Evolutionary conservation across 108 stramenopile genomes (phyloP), one percentile per base, ranked within the genome.

Genomic region (Schizochytrium sp.): DNA sequence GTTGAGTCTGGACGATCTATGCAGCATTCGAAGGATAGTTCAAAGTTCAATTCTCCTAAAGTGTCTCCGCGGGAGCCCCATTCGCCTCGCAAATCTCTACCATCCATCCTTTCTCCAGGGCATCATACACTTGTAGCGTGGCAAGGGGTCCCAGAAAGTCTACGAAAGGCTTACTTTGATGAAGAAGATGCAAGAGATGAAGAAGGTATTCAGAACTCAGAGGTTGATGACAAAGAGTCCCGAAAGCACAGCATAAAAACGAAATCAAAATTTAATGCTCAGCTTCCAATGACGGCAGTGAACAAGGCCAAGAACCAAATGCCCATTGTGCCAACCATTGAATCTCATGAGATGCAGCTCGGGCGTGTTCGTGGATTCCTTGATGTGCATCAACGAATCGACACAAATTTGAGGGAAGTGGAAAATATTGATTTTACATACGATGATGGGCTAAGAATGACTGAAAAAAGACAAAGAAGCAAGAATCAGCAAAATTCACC

Each of bases 121-220:
- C 64, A 69, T 69, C 28, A 69, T 44, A 15, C 10, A 7, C 64
- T 69, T 15, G 44, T 69, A 8, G 64, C 64, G 8, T 69, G 64
- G 64, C 40, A 69, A 7, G 64, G 64, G 40, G 64, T 69, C 0
- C 64, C 64, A 0, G 42, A 12, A 44, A 44, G 44, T 38, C 64
- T 69, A 8, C 64, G 64, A 8, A 69, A 69, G 15, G 64, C 64
- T 8, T 69, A 28, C 28, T 69, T 69, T 69, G 64, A 69, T 44
- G 8, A 38, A 28, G 19, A 69, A 15, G 64, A 69, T 15, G 64
- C 19, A 7, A 38, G 28, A 69, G 28, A 69, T 15, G 64, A 69
- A 8, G 12, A 13, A 7, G 5, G 40, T 15, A 8, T 15, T 7
- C 64, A 44, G 2, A 15, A 69, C 15, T 44, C 10, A 8, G 5